Conservation (phyloP, 2,329 filamentous ascomycete genomes). For the Curvularia sp. region DNA sequence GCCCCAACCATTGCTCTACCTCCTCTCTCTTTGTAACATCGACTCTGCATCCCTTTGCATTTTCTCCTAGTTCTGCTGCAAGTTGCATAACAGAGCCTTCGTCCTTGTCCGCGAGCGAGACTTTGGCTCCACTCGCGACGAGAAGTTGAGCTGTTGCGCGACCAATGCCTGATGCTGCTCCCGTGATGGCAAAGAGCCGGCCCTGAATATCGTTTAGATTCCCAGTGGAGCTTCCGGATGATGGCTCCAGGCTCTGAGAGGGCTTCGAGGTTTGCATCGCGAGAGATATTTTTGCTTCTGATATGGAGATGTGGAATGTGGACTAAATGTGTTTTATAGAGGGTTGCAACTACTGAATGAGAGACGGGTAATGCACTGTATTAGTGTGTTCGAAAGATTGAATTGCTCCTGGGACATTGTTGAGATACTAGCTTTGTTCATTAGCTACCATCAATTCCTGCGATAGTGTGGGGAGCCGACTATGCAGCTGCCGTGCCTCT, state of each 20-base stretch:
- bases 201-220: slow-evolving; percentile 3
- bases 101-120: slow-evolving; percentile 18
- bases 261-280: neutral
- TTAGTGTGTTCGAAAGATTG: neutral
- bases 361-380: too few relatives aligned
- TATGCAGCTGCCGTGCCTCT: slow-evolving; percentile 3
- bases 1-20: slow-evolving; percentile 29
- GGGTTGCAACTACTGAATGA: neutral
- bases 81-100: slow-evolving; percentile 22
- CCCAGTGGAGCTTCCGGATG: neutral
- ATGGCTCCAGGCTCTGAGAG: neutral
- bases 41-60: slow-evolving; percentile 21
- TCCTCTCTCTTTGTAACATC: slow-evolving; percentile 45
- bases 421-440: neutral
- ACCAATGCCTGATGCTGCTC: slow-evolving; percentile 24
- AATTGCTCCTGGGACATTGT: neutral
- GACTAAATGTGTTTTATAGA: neutral
- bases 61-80: slow-evolving; percentile 15
- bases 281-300: neutral
- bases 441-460: neutral
- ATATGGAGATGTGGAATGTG: neutral
- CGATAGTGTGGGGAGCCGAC: neutral
- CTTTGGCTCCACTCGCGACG: slow-evolving; percentile 7
- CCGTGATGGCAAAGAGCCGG: slow-evolving; percentile 20
- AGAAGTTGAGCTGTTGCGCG: slow-evolving; percentile 17